Evolutionary conservation across 257 asterid species (phyloP).

Genomic region (Anisodus tanguticus): DNA sequence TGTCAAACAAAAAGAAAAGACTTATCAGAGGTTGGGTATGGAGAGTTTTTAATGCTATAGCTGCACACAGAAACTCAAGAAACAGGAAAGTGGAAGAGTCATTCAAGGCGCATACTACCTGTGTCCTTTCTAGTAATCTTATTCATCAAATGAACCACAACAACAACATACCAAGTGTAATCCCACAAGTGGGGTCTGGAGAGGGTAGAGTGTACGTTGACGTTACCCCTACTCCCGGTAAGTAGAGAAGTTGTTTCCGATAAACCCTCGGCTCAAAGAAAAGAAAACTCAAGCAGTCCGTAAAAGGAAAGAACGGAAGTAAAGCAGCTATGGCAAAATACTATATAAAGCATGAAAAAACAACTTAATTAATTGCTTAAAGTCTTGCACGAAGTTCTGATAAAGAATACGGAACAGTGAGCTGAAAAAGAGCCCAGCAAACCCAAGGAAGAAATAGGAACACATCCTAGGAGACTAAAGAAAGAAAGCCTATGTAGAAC

Average conservation of each 20-base stretch:
- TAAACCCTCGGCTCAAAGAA: too few species aligned
- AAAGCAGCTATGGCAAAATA: too few species aligned
- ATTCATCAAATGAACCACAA: not conserved
- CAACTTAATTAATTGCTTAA: not conserved
- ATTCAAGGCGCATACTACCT: not conserved
- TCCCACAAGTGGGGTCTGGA: too few species aligned
- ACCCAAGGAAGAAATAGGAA: not conserved
- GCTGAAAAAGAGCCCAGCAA: not conserved
- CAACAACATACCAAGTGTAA: too few species aligned
- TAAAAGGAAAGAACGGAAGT: too few species aligned
- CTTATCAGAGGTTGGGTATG: not conserved
- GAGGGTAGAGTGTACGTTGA: too few species aligned
- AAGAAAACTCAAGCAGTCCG: too few species aligned
- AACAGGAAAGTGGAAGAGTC: not conserved
- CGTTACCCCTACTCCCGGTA: too few species aligned
- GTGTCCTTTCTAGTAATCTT: slow-evolving; percentile 2
- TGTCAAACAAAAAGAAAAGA: slow-evolving; percentile 33
- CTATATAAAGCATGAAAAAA: not conserved
- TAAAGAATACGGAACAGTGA: not conserved
- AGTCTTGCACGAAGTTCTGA: not conserved
- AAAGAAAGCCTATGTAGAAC: not conserved
- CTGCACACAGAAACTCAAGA: not conserved
- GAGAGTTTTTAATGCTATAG: not conserved
- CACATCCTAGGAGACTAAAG: not conserved
- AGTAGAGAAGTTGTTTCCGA: too few species aligned